phyloP scores from a whole-genome alignment of 139 green algal species.

The Closterium sp. region DNA sequence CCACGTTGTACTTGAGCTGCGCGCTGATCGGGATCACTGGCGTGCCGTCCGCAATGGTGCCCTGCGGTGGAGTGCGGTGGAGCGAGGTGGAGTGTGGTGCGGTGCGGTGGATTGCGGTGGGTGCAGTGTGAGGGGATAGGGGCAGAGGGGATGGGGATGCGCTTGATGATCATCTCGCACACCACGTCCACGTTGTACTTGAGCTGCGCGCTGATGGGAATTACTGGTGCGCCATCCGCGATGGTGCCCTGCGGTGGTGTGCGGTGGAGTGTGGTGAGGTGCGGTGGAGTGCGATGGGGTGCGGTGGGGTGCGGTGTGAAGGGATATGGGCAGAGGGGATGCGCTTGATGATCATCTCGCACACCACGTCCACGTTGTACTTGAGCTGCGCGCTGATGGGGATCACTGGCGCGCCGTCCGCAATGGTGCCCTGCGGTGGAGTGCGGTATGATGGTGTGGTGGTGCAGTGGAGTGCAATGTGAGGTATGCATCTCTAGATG shows the following conservation, averaged over 20 bases:
- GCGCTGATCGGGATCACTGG: too few species aligned
- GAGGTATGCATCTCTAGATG: constrained; percentile 86
- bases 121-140: not conserved
- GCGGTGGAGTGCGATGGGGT: constrained; percentile 76
- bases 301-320: not conserved
- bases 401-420: constrained; percentile 85
- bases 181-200: constrained; percentile 99
- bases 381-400: constrained; percentile 99
- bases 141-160: constrained; percentile 57
- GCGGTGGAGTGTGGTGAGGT: too few species aligned
- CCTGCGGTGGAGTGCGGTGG: constrained; percentile 57
- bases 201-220: constrained; percentile 98
- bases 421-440: constrained; percentile 82
- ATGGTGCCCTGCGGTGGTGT: constrained; percentile 80
- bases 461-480: constrained; percentile 82
- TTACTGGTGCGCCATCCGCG: constrained; percentile 84
- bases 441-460: too few species aligned
- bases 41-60: constrained; percentile 91
- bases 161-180: constrained; percentile 96
- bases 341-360: constrained; percentile 95
- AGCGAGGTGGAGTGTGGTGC: constrained; percentile 93
- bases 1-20: constrained; percentile 99
- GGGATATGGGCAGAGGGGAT: constrained; percentile 24
- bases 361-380: constrained; percentile 99
- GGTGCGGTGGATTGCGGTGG: constrained; percentile 50